Percentiles rank a stretch among this genome's conserved stretches.
phyloP scores from a whole-genome alignment of 345 rosid genomes.

The Psidium guajava region DNA sequence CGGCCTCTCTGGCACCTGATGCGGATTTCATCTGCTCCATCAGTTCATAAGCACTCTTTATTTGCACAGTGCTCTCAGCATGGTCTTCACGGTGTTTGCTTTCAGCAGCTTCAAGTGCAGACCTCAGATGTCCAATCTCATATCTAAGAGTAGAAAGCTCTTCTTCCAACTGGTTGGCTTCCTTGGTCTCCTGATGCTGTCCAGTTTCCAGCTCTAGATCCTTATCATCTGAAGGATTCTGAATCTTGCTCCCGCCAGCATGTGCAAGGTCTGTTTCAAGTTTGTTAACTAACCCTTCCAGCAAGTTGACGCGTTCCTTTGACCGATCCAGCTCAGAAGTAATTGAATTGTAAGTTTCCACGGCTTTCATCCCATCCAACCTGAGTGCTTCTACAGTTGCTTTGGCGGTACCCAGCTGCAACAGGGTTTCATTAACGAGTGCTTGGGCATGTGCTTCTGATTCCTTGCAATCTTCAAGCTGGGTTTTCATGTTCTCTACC shows the following conservation, averaged over 20 bases:
- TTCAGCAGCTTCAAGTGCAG: conserved; percentile 45
- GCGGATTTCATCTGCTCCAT: conserved; percentile 34
- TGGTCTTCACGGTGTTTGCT: conserved; percentile 26
- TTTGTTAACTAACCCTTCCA: conserved; percentile 42
- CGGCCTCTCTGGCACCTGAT: conserved; percentile 39
- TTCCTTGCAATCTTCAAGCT: conserved; percentile 61
- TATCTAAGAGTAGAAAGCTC: conserved; percentile 36
- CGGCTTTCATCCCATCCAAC: conserved; percentile 45
- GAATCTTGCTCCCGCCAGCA: background rate
- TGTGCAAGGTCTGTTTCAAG: conserved; percentile 10
- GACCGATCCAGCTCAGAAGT: conserved; percentile 62
- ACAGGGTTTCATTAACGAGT: conserved; percentile 50
- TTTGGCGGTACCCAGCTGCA: conserved; percentile 69
- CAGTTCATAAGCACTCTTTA: conserved; percentile 36
- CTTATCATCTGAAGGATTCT: conserved; percentile 7
- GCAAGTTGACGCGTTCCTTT: conserved; percentile 29
- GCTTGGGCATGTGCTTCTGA: conserved; percentile 66
- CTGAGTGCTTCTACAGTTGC: conserved; percentile 50
- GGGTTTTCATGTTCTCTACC: conserved; percentile 63
- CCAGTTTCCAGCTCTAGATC: conserved; percentile 12
- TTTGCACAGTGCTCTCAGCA: conserved; percentile 24
- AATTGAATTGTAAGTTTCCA: conserved; percentile 50
- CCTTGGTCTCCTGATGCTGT: conserved; percentile 17
- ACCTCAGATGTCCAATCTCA: conserved; percentile 46
- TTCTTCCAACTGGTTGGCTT: conserved; percentile 29